Conservation (phyloP, 352 stramenopile genomes). For the Globisporangium perplexum region DNA sequence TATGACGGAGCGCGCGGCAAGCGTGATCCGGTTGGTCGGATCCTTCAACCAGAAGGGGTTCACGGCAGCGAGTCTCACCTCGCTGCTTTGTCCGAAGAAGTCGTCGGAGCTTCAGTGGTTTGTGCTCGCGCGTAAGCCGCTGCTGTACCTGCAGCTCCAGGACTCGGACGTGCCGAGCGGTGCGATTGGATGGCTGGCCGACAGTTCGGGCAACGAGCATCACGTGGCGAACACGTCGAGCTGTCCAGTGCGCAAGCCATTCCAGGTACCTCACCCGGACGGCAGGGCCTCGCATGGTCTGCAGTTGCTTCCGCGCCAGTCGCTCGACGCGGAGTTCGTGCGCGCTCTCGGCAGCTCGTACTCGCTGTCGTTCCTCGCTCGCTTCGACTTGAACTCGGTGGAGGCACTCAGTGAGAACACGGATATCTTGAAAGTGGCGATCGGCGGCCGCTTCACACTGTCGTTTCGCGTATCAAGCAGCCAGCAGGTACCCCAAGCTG, state of each 20-base stretch:
- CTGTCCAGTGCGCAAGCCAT: constrained; percentile 52
- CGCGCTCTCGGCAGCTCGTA: constrained; percentile 10
- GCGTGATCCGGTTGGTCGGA: constrained; percentile 38
- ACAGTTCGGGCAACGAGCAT: constrained; percentile 43
- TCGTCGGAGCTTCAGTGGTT: constrained; percentile 29
- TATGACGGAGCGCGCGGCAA: constrained; percentile 31
- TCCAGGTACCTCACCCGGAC: constrained; percentile 26
- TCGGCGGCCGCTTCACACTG: constrained; percentile 2
- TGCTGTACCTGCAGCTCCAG: constrained; percentile 57
- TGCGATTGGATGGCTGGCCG: constrained; percentile 21
- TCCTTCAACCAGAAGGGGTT: constrained; percentile 29
- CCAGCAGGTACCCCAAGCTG: neutral
- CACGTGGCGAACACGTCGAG: constrained; percentile 23
- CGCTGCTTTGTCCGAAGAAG: constrained; percentile 29
- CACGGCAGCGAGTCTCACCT: constrained; percentile 24
- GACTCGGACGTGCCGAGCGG: constrained; percentile 20
- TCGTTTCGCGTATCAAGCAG: neutral
- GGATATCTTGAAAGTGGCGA: constrained; percentile 16
- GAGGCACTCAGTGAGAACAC: neutral
- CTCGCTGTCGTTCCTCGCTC: constrained; percentile 43
- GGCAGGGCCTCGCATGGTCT: constrained; percentile 20
- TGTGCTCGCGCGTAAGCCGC: constrained; percentile 31
- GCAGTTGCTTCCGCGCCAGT: constrained; percentile 29
- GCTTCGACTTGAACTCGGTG: constrained; percentile 14
- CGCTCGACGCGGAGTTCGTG: constrained; percentile 6